Evolutionary conservation across 208 protist genomes (phyloP).

Genomic region (Acanthamoeba triangularis): DNA sequence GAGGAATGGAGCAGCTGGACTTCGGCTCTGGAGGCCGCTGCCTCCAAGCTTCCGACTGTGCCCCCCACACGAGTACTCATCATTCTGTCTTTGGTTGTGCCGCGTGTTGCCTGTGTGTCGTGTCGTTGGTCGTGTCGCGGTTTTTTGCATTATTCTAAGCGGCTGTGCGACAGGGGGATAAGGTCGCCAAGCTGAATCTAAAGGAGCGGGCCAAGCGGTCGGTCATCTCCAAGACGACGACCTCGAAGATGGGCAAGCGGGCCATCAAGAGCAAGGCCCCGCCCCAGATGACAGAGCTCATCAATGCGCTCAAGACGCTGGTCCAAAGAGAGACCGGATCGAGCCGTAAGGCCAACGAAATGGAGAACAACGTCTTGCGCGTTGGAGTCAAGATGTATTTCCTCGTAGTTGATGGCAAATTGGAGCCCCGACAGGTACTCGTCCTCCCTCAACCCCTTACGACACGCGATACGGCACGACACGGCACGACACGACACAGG

Average conservation of each 20-base stretch:
- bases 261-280: slow-evolving; percentile 56
- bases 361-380: slow-evolving; percentile 47
- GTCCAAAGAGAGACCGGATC: slow-evolving; percentile 47
- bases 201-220: background rate
- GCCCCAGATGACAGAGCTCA: background rate
- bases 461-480: background rate
- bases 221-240: background rate
- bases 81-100: background rate
- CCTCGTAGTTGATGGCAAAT: slow-evolving; percentile 10
- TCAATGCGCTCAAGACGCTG: slow-evolving; percentile 33
- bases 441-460: background rate
- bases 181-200: slow-evolving; percentile 9
- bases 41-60: background rate
- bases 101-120: background rate
- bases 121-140: background rate
- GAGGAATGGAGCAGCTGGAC: background rate
- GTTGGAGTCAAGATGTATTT: slow-evolving; percentile 55
- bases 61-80: background rate
- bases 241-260: slow-evolving; percentile 55
- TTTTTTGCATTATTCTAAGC: background rate
- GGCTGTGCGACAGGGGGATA: background rate
- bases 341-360: background rate
- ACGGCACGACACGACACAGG: no score
- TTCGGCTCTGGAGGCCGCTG: background rate
- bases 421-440: background rate